Conservation (phyloP, 768 basidiomycete species). For the Calocybe gangraenosa region DNA sequence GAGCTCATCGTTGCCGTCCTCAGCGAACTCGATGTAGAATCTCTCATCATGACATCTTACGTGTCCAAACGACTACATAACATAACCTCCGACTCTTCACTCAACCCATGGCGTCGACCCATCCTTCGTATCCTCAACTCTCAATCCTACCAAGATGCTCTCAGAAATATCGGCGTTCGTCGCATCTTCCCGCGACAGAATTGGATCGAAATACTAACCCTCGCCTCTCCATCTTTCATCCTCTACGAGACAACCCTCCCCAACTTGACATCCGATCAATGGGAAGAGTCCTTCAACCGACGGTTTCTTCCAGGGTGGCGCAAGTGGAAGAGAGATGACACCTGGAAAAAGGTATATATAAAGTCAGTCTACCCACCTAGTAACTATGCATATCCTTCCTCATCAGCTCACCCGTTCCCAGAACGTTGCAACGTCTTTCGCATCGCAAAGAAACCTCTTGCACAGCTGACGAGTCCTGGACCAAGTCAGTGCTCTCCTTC, state of each 20-base stretch:
- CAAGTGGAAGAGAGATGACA: constrained; percentile 58
- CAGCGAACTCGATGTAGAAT: constrained; percentile 59
- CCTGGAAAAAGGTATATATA: constrained; percentile 64
- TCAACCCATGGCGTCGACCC: constrained; percentile 76
- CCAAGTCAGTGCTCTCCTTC: constrained; percentile 46
- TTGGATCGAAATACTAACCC: constrained; percentile 72
- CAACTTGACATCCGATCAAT: constrained; percentile 59
- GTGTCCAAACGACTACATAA: constrained; percentile 55
- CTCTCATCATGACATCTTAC: constrained; percentile 54
- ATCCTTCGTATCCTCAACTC: constrained; percentile 55
- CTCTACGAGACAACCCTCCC: constrained; percentile 68
- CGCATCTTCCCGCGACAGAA: constrained; percentile 68
- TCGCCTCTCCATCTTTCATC: constrained; percentile 58
- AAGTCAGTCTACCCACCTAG: constrained; percentile 41
- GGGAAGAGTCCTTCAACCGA: constrained; percentile 70
- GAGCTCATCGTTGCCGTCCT: constrained; percentile 74
- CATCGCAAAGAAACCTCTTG: constrained; percentile 69
- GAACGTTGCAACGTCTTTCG: constrained; percentile 60
- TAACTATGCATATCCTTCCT: constrained; percentile 3
- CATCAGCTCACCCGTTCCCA: constrained; percentile 23
- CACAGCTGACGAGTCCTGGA: constrained; percentile 80
- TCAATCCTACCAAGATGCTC: constrained; percentile 40
- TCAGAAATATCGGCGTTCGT: constrained; percentile 61
- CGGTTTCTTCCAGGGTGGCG: constrained; percentile 77
- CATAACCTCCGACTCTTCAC: constrained; percentile 56